Evolutionary conservation across 345 rosid genomes (phyloP), one percentile per base, ranked within the genome.

Genomic region (Lepidium sativum): DNA sequence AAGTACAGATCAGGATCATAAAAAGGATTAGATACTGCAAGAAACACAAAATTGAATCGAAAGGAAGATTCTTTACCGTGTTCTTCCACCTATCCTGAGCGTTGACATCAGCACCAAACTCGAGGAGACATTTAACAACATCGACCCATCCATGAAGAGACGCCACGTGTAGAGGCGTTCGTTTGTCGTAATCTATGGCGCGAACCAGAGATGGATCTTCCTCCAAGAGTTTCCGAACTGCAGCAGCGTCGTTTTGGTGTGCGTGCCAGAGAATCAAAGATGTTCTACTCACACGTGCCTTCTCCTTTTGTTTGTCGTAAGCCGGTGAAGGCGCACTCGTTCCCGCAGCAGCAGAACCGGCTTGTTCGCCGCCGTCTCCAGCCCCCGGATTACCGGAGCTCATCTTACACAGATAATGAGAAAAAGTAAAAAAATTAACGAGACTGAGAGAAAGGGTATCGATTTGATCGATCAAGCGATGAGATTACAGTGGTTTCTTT

Each of bases 51-150:
- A 67, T 16, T 8, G 9, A 21, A 29, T 37, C 6, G 15, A 11
- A 4, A 54, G 16, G 7, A 35, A 23, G 10, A 23, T 4, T 1
- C 18, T 45, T 31, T 66, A 94, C 99, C 80, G 99, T 90, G 64
- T 94, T 94, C 80, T 90, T 94, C 99, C 99, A 94, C 50, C 99
- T 89, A 77, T 94, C 99, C 76, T 87, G 97, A 27, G 99, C 95
- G 89, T 94, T 94, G 87, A 94, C 96, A 54, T 94, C 97, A 53
- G 99, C 97, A 51, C 97, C 92, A 54, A 62, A 82, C 50, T 94
- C 92, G 39, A 94, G 78, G 64, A 94, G 75, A 79, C 96, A 90
- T 78, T 85, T 80, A 62, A 89, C 92, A 27, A 94, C 92, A 33
- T 90, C 92, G 81, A 85, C 67, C 97, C 91, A 94, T 23, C 99